phyloP scores from a whole-genome alignment of 2,329 filamentous ascomycete species.

The Grosmannia huntii region DNA sequence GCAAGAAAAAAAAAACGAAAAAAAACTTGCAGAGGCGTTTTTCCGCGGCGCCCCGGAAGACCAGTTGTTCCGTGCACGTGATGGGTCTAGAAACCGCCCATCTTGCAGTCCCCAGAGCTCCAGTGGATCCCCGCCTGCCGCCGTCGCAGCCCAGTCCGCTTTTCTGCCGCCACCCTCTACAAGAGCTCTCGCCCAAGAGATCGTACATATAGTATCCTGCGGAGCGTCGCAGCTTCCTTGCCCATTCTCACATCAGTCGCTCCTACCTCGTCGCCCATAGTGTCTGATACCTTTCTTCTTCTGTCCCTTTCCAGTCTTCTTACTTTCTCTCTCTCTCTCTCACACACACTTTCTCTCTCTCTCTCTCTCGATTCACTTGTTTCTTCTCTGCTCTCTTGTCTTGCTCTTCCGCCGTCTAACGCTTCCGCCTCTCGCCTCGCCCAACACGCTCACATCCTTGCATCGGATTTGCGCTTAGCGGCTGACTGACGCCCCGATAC shows the following conservation, averaged over 20 bases:
- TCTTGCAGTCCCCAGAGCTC: slow-evolving; percentile 1
- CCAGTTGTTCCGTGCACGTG: neutral
- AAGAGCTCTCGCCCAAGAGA: neutral
- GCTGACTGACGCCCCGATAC: neutral
- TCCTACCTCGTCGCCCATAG: neutral
- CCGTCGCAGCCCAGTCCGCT: neutral
- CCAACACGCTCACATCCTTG: neutral
- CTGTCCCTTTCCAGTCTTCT: neutral
- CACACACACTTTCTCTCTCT: neutral
- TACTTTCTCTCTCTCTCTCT: neutral
- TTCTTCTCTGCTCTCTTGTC: neutral
- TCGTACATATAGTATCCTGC: too few relatives aligned
- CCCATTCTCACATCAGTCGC: neutral
- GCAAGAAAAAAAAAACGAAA: neutral
- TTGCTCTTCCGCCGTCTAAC: neutral
- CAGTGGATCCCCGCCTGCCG: slow-evolving; percentile 1
- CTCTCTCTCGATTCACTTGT: neutral
- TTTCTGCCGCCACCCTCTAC: neutral
- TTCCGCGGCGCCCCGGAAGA: neutral
- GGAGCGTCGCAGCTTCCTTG: neutral
- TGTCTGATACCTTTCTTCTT: neutral
- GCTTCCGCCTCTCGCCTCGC: neutral
- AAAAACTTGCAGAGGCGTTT: neutral
- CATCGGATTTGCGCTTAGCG: neutral
- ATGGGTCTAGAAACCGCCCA: neutral